Evolutionary conservation across 805 yeast species (phyloP).

Genomic region (Candida insectorum): DNA sequence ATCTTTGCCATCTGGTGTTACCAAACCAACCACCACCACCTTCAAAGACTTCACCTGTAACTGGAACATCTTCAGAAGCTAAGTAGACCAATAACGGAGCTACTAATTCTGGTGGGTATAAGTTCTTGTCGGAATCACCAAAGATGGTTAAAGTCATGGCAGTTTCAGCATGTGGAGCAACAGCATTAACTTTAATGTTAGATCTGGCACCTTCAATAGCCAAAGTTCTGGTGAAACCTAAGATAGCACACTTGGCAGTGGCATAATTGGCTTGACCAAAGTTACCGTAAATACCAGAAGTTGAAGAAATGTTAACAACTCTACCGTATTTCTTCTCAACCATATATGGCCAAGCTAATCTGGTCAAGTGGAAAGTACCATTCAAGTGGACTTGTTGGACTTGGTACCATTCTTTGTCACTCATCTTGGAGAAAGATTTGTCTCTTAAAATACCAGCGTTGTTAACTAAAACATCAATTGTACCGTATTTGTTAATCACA

Average conservation of each 20-base stretch:
- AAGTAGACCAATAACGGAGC: constrained; percentile 85
- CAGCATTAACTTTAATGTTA: constrained; percentile 72
- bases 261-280: constrained; percentile 97
- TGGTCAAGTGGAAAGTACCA: constrained; percentile 78
- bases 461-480: constrained; percentile 80
- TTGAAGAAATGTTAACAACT: constrained; percentile 86
- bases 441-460: constrained; percentile 96
- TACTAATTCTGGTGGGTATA: constrained; percentile 82
- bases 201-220: constrained; percentile 87
- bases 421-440: constrained; percentile 80
- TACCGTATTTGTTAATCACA: constrained; percentile 74
- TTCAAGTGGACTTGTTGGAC: constrained; percentile 78
- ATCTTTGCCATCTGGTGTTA: constrained; percentile 91
- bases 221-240: constrained; percentile 79
- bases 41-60: constrained; percentile 82
- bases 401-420: constrained; percentile 76
- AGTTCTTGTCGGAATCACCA: constrained; percentile 73
- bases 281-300: constrained; percentile 96
- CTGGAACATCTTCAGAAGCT: constrained; percentile 68
- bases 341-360: constrained; percentile 92
- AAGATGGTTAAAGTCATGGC: constrained; percentile 93
- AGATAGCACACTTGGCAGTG: constrained; percentile 85
- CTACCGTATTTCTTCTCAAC: constrained; percentile 74
- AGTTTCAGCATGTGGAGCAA: constrained; percentile 98
- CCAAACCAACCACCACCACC: constrained; percentile 98